Evolutionary conservation across 257 asterid genomes (phyloP).

Genomic region (Parsonsia alboflavescens): DNA sequence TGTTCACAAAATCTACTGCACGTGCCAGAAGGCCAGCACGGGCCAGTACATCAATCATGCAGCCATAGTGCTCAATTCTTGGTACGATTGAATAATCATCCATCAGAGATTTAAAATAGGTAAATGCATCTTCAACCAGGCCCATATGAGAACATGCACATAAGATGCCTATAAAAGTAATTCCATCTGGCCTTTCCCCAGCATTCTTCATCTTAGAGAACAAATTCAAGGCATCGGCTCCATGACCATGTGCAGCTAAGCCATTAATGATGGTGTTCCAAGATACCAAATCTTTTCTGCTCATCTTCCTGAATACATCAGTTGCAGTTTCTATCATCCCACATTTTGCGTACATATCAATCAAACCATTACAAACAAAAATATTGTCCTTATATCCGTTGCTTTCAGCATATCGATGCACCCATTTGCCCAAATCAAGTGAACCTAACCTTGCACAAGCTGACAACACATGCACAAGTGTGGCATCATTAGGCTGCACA

Average conservation of each 20-base stretch:
- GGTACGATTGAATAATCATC: conserved; percentile 42
- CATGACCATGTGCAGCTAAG: conserved; percentile 78
- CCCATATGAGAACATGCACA: conserved; percentile 90
- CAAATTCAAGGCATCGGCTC: conserved; percentile 49
- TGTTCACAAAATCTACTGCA: conserved; percentile 60
- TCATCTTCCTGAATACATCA: conserved; percentile 50
- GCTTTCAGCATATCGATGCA: conserved; percentile 51
- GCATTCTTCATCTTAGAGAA: conserved; percentile 49
- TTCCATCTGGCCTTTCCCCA: conserved; percentile 63
- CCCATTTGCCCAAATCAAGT: conserved; percentile 70
- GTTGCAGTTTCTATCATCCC: conserved; percentile 54
- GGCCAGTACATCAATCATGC: conserved; percentile 74
- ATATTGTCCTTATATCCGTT: conserved; percentile 44
- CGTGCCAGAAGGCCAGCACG: conserved; percentile 63
- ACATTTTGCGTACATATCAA: conserved; percentile 84
- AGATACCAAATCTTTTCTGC: conserved; percentile 54
- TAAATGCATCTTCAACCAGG: conserved; percentile 53
- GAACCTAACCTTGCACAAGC: conserved; percentile 73
- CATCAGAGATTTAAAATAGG: conserved; percentile 50
- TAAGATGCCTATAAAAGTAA: conserved; percentile 62
- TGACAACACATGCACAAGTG: conserved; percentile 57
- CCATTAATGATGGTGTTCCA: conserved; percentile 86
- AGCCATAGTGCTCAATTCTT: conserved; percentile 74
- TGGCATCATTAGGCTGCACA: conserved; percentile 69
- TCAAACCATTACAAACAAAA: conserved; percentile 59